phyloP scores from a whole-genome alignment of 371 early-diverging fungal genomes.

The Mortierella sp. region DNA sequence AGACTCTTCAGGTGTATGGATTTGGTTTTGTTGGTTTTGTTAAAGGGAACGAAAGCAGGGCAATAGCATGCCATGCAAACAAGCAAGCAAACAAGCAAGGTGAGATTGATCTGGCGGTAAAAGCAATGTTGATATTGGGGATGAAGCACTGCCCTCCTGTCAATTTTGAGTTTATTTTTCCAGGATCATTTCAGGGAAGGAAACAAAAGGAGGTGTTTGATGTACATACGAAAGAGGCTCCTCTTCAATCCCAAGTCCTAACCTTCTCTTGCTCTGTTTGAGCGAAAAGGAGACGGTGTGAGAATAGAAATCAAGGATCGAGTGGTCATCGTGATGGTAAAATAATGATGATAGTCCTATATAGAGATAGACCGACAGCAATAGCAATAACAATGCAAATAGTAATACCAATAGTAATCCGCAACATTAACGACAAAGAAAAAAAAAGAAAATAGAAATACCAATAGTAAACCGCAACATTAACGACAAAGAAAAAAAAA shows the following conservation, averaged over 20 bases:
- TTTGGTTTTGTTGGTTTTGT: background rate
- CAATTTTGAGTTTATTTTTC: background rate
- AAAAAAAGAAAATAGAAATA: background rate
- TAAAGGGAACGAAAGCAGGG: background rate
- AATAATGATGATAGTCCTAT: too few species aligned
- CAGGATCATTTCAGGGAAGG: background rate
- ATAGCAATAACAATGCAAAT: background rate
- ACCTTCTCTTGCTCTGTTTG: constrained; percentile 6
- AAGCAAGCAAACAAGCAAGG: too few species aligned
- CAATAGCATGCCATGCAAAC: background rate
- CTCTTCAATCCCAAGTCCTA: background rate
- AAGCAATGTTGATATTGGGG: background rate
- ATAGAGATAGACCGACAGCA: background rate
- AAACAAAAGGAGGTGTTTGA: constrained; percentile 20
- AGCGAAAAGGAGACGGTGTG: constrained; percentile 36
- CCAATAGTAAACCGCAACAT: background rate
- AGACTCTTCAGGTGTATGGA: background rate
- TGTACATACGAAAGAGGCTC: constrained; percentile 12
- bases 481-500: background rate
- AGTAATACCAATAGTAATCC: background rate
- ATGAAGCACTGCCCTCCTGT: constrained; percentile 6
- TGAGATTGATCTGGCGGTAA: background rate
- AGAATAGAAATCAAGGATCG: constrained; percentile 16
- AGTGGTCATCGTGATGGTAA: background rate
- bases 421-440: background rate